A percentile compares a stretch with the other conserved stretches of the same genome.
Conservation (phyloP, 352 stramenopile species). For the Phytophthora aleatoria region DNA sequence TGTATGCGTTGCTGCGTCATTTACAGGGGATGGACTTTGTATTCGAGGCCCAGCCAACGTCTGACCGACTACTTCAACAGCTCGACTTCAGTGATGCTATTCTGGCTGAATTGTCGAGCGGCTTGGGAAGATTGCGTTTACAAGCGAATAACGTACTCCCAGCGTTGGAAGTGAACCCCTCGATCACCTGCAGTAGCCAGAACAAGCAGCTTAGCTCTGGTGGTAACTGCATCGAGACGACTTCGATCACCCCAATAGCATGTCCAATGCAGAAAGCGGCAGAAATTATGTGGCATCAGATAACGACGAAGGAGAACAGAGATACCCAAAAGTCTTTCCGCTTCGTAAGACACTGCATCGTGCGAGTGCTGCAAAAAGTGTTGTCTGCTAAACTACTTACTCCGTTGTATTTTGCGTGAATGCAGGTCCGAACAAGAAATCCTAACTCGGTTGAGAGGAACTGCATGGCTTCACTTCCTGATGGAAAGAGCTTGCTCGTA, state of each 20-base stretch:
- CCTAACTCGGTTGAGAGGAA: constrained; percentile 29
- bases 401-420: constrained; percentile 1
- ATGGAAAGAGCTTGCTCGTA: constrained; percentile 11
- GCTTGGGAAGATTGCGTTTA: constrained; percentile 16
- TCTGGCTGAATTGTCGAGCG: constrained; percentile 16
- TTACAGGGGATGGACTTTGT: constrained; percentile 25
- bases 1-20: not conserved
- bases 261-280: constrained; percentile 21
- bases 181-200: constrained; percentile 16
- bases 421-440: constrained; percentile 18
- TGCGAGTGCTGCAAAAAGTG: not conserved
- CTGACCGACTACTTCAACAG: constrained; percentile 6
- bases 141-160: constrained; percentile 16
- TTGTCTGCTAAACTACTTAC: not conserved
- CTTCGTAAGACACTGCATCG: constrained; percentile 23
- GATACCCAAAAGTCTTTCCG: constrained; percentile 30
- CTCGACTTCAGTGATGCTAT: constrained; percentile 31
- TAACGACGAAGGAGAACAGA: constrained; percentile 34
- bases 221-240: constrained; percentile 21
- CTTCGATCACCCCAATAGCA: constrained; percentile 24
- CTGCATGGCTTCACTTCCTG: constrained; percentile 24
- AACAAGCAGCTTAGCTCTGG: not conserved
- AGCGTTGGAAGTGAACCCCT: not conserved
- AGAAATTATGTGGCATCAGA: constrained; percentile 30
- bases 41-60: constrained; percentile 14